phyloP scores from a whole-genome alignment of 2,329 filamentous ascomycete genomes.

The Gaeumannomyces sp. region DNA sequence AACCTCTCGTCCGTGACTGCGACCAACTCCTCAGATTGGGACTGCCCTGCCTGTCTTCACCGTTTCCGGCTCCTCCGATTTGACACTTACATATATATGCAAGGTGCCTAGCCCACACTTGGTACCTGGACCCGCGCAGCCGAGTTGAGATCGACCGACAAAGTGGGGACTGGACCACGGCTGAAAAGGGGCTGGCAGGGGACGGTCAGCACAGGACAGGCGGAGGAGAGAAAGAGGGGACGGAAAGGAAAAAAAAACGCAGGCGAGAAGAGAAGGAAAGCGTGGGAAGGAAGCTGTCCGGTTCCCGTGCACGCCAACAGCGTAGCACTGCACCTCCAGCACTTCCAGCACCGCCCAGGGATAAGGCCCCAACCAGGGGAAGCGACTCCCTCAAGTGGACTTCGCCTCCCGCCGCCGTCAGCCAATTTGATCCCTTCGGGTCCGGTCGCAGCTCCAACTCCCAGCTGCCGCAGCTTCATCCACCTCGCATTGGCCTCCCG shows the following conservation, averaged over 20 bases:
- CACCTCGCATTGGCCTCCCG: too few relatives aligned
- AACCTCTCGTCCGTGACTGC: background rate
- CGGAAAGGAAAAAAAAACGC: background rate
- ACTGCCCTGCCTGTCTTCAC: background rate
- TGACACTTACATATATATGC: background rate
- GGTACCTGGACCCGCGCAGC: background rate
- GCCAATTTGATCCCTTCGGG: background rate
- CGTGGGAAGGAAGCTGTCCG: background rate
- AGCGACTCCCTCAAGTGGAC: background rate
- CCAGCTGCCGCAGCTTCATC: too few relatives aligned
- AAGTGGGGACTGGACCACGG: background rate
- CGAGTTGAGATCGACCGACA: background rate
- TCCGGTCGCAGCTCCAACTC: background rate
- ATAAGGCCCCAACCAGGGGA: background rate
- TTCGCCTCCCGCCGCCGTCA: background rate
- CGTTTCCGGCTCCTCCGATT: background rate
- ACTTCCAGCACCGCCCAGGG: background rate
- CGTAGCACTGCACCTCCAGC: background rate
- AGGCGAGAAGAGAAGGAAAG: background rate
- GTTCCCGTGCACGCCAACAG: too few relatives aligned
- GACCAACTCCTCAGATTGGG: background rate
- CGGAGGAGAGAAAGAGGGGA: too few relatives aligned
- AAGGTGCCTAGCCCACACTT: background rate
- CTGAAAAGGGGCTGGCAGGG: conserved; percentile 2
- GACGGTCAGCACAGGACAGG: background rate